Base-by-base conservation (phyloP, 148 eudicot species). In the Fagopyrum tataricum region DNA sequence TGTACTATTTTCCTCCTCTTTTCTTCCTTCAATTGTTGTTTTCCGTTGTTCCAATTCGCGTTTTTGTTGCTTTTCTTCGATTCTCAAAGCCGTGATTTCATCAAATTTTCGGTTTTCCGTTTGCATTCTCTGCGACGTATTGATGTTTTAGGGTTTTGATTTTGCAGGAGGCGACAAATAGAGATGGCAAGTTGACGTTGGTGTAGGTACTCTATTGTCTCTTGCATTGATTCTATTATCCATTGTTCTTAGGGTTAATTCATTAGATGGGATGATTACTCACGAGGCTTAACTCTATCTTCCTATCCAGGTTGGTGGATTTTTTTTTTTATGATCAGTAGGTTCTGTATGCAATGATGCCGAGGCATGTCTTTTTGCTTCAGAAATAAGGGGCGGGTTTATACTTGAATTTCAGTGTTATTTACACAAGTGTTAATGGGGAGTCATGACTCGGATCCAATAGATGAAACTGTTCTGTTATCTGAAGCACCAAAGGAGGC, bases 401-500 rank as follows among this genome's bases (percentile, higher is more conserved):
- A 56, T 56, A 56, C 31, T 56, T 56, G 62, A 56, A 56, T 56
- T 9, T 18, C 62, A 7, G 31, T 8, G 62, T 21, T 56, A 21
- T 10, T 56, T 56, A 2, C 62, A 56, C 20, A 56, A 13, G 62
- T 12, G 7, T 24, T 18, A 18, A 56, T 56, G 62, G 21, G 62
- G 10, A 56, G 62, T 56, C 10, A 56, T 56, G 24, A 56, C 26
- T 56, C 62, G 10, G 24, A 56, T 56, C 21, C 62, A 20, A 56
- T 56, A 18, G 62, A 20, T 7, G 62, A 21, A 56, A 20, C 62
- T 56, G 62, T 56, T 56, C 21, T 56, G 31, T 10, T 56, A 56
- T 56, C 62, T 21, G 62, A 56, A 56, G 62, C 62, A 31, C 62
- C 62, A 18, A 56, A 56, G 62, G 62, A 56, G 62, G 62, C 62